Conservation (phyloP, 1,284 basidiomycete genomes). For the Leccinum fallax region DNA sequence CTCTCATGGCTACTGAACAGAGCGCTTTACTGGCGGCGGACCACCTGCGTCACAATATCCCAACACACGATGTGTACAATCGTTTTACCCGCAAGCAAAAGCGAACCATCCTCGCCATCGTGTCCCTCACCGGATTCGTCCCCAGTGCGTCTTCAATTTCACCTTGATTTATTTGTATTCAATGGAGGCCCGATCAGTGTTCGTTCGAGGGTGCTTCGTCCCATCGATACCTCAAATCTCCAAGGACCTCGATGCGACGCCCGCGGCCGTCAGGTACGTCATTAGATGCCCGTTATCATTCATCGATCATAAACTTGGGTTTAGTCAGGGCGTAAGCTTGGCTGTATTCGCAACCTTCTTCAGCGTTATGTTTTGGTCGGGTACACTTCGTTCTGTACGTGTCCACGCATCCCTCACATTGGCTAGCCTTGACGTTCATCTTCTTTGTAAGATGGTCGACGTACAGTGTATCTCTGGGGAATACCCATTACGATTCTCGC, state of each 20-base stretch:
- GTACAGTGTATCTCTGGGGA: conserved; percentile 44
- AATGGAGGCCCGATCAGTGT: conserved; percentile 35
- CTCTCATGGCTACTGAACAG: background rate
- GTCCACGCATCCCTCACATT: background rate
- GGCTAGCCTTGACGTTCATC: background rate
- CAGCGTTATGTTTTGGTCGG: conserved; percentile 31
- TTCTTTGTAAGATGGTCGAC: conserved; percentile 42
- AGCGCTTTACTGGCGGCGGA: background rate
- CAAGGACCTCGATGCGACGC: conserved; percentile 41
- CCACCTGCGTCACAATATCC: background rate
- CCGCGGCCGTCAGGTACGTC: conserved; percentile 43
- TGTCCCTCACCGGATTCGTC: conserved; percentile 36
- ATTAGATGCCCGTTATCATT: background rate
- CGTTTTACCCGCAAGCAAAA: conserved; percentile 43
- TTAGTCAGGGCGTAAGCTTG: conserved; percentile 32
- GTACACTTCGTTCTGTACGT: conserved; percentile 33
- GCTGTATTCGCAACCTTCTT: conserved; percentile 27
- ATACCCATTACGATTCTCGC: conserved; percentile 49
- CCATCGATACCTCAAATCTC: conserved; percentile 51
- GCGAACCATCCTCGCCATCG: conserved; percentile 41
- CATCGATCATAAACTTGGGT: background rate
- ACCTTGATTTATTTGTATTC: background rate
- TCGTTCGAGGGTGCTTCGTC: conserved; percentile 48
- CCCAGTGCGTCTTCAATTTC: conserved; percentile 20
- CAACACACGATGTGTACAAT: conserved; percentile 40